Conservation (phyloP, 2,329 filamentous ascomycete species). For the Talaromyces sp. region DNA sequence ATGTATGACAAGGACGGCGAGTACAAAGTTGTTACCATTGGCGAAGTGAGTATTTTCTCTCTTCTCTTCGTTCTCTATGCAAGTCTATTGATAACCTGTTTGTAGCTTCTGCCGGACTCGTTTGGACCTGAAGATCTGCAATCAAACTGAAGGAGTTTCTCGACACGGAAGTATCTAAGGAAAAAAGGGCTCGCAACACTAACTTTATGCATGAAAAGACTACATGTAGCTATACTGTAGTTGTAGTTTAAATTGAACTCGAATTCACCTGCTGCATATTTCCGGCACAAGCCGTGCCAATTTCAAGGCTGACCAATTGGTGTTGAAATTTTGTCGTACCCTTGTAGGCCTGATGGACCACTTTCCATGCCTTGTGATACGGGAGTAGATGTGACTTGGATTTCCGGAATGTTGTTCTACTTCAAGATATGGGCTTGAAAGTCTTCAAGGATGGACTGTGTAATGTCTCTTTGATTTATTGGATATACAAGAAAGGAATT, state of each 20-base stretch:
- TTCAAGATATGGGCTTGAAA: neutral
- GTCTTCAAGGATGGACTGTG: neutral
- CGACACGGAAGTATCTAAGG: neutral
- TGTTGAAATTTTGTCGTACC: too few relatives aligned
- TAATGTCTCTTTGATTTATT: neutral
- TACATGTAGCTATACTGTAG: neutral
- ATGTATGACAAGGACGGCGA: constrained; percentile 86
- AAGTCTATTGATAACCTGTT: neutral
- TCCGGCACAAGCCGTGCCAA: neutral
- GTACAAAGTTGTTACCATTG: constrained; percentile 40
- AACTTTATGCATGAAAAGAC: neutral
- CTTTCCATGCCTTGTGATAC: too few relatives aligned
- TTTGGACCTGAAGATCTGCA: constrained; percentile 12
- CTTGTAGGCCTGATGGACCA: too few relatives aligned
- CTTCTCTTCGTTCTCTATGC: neutral
- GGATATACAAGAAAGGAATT: too few relatives aligned
- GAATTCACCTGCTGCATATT: too few relatives aligned
- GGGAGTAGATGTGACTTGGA: too few relatives aligned
- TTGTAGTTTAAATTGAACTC: neutral
- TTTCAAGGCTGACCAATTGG: neutral
- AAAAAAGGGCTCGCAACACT: neutral
- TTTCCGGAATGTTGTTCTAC: neutral
- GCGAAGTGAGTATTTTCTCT: constrained; percentile 27
- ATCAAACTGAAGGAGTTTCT: neutral
- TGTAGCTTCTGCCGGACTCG: constrained; percentile 12